These are phyloP conservation scores for Colletotrichum australisinense DNA, from an alignment of 2,329 filamentous ascomycete genomes.

Conservation along the genomic window DNA sequence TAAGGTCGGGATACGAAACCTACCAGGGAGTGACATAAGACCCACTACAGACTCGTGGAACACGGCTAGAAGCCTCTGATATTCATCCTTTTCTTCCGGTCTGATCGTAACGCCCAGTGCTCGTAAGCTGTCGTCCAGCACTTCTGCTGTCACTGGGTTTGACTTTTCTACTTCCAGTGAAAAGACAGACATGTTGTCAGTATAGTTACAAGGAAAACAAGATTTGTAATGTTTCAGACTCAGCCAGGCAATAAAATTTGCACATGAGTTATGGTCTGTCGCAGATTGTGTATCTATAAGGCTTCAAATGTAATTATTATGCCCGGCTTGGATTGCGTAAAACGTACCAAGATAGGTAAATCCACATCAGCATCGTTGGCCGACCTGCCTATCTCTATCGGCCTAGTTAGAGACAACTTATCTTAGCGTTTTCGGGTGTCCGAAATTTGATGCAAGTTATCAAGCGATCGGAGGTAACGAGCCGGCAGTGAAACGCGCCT, in stretches of 20 bases:
- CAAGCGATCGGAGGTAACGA: neutral
- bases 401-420: neutral
- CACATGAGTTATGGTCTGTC: neutral
- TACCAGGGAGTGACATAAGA: slow-evolving; percentile 14
- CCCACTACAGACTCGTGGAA: slow-evolving; percentile 18
- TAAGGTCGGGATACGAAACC: neutral
- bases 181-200: slow-evolving; percentile 16
- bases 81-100: slow-evolving; percentile 11
- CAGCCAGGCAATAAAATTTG: neutral
- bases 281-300: neutral
- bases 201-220: neutral
- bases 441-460: neutral
- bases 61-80: slow-evolving; percentile 18
- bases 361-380: neutral
- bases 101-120: slow-evolving; percentile 2
- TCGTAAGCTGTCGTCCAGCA: neutral
- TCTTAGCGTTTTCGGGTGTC: neutral
- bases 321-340: neutral
- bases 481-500: neutral
- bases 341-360: neutral
- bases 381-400: neutral
- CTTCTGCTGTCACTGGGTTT: slow-evolving; percentile 6
- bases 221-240: neutral
- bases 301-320: neutral
- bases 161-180: slow-evolving; percentile 15